These are phyloP conservation scores for Cicer chorassanicum DNA, from an alignment of 306 rosid species.

Conservation along the genomic window DNA sequence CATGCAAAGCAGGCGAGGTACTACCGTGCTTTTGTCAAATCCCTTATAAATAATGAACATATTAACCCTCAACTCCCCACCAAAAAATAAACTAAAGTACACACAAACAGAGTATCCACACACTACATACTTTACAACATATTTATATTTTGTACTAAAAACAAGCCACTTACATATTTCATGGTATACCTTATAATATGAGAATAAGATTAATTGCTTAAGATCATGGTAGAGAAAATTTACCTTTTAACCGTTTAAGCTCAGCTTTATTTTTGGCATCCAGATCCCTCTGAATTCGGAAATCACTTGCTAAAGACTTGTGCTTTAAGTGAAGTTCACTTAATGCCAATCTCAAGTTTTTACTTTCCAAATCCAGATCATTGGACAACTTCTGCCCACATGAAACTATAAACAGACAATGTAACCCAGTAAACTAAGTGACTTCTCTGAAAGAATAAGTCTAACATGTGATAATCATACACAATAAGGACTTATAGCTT, in stretches of 20 bases:
- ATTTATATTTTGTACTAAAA: constrained; percentile 28
- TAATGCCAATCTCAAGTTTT: constrained; percentile 67
- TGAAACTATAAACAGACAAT: constrained; percentile 61
- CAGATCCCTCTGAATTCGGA: constrained; percentile 62
- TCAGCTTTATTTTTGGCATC: constrained; percentile 73
- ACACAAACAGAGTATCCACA: neutral
- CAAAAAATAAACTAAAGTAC: neutral
- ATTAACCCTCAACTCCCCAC: neutral
- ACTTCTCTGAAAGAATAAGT: constrained; percentile 29
- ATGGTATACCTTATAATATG: neutral
- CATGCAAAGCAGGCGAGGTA: neutral
- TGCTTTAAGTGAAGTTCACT: constrained; percentile 70
- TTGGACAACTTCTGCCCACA: constrained; percentile 55
- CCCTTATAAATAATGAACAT: neutral
- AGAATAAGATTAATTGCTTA: neutral
- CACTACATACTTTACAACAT: constrained; percentile 3
- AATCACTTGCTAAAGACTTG: constrained; percentile 62
- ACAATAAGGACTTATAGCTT: constrained; percentile 41
- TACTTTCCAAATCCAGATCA: constrained; percentile 58
- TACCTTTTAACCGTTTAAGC: constrained; percentile 69
- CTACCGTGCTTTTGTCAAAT: neutral
- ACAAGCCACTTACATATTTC: neutral
- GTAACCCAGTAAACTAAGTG: constrained; percentile 44
- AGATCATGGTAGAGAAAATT: constrained; percentile 26
- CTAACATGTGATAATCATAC: constrained; percentile 31